Evolutionary conservation across 225 moss, liverwort and hornwort species (phyloP).

Genomic region (Sphagnum contortum): DNA sequence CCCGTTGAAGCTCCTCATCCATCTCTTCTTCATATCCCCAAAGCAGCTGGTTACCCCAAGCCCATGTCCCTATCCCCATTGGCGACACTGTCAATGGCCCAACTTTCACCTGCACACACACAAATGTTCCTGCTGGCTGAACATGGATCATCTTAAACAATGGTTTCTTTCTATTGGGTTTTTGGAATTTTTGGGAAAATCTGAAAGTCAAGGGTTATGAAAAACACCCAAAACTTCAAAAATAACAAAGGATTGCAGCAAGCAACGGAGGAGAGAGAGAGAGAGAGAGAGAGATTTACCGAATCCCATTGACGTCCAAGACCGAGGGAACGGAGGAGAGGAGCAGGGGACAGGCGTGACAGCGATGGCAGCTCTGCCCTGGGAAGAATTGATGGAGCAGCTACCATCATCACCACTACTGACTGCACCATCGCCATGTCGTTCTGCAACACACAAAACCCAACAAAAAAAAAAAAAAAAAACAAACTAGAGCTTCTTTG

Average conservation of each 20-base stretch:
- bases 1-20: constrained; percentile 84
- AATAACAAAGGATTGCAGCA: background rate
- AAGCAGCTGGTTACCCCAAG: constrained; percentile 92
- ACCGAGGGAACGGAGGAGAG: constrained; percentile 39
- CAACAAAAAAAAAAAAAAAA: no score
- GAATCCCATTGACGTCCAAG: constrained; percentile 30
- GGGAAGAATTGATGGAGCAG: no score
- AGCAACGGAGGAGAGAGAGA: background rate
- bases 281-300: constrained; percentile 24
- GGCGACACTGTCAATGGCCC: constrained; percentile 78
- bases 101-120: constrained; percentile 47
- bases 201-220: background rate
- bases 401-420: no score
- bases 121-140: background rate
- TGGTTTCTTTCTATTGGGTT: no score
- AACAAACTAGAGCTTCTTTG: no score
- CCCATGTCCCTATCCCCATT: constrained; percentile 98
- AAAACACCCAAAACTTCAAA: background rate
- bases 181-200: background rate
- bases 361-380: constrained; percentile 35
- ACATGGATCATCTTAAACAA: no score
- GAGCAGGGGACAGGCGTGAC: constrained; percentile 22
- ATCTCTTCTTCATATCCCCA: constrained; percentile 92
- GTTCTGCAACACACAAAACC: no score
- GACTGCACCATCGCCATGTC: no score